Evolutionary conservation across 805 yeast species (phyloP).

Genomic region (Wickerhamiella vanderwaltii): DNA sequence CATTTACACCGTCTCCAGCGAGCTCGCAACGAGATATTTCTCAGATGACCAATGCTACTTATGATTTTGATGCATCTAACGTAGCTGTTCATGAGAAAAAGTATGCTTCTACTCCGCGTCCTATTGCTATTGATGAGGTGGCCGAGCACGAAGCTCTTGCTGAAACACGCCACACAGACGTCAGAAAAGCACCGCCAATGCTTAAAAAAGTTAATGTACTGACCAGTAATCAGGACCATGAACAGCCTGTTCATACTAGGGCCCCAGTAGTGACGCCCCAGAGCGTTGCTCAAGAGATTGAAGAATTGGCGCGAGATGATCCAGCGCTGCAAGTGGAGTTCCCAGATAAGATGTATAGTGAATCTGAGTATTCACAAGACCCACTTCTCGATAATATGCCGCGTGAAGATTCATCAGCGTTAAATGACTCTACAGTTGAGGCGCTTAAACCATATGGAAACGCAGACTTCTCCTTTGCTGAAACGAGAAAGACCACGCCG

Average conservation of each 20-base stretch:
- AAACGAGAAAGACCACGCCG: slow-evolving; percentile 1
- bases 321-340: not conserved
- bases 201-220: not conserved
- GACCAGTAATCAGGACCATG: too few species aligned
- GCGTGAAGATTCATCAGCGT: too few species aligned
- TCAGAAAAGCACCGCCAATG: not conserved
- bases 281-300: not conserved
- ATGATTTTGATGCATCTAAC: not conserved
- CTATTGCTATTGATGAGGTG: slow-evolving; percentile 1
- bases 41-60: not conserved
- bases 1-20: not conserved
- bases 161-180: not conserved
- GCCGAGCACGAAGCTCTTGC: not conserved
- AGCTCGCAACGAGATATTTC: not conserved
- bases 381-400: too few species aligned
- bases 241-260: not conserved
- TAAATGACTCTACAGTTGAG: slow-evolving; percentile 1
- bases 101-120: not conserved
- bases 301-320: not conserved
- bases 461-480: slow-evolving; percentile 4
- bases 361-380: not conserved
- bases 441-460: not conserved
- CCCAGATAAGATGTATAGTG: not conserved
- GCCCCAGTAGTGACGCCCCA: not conserved
- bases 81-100: slow-evolving; percentile 7